Percentiles rank a stretch among this genome's conserved stretches.
These are phyloP conservation scores for Monascus purpureus DNA, from an alignment of 495 filamentous ascomycete genomes.

Conservation along the genomic window DNA sequence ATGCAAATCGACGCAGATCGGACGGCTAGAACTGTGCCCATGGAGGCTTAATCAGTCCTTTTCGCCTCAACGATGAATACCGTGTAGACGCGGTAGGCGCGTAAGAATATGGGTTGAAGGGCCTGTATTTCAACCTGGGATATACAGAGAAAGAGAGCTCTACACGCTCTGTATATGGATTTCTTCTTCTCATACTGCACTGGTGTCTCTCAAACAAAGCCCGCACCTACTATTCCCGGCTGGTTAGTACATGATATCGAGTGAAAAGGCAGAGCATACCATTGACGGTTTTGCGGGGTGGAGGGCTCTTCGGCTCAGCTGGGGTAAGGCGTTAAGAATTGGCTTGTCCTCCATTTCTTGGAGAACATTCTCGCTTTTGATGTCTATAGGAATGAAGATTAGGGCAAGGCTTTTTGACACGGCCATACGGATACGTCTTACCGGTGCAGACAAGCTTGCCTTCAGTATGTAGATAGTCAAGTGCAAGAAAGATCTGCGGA, in stretches of 20 bases:
- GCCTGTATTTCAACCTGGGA: too few species aligned
- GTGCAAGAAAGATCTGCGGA: conserved; percentile 22
- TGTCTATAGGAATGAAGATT: conserved; percentile 16
- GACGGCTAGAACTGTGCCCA: too few species aligned
- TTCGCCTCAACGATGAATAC: too few species aligned
- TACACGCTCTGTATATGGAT: too few species aligned
- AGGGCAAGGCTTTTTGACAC: conserved; percentile 3
- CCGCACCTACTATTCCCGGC: conserved; percentile 20
- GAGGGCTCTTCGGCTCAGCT: conserved; percentile 17
- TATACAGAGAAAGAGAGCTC: too few species aligned
- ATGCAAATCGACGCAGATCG: too few species aligned
- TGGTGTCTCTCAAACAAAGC: conserved; percentile 34
- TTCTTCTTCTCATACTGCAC: too few species aligned
- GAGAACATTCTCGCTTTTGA: conserved; percentile 30
- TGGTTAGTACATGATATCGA: conserved; percentile 5
- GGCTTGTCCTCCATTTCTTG: conserved; percentile 23
- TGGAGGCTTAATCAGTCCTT: too few species aligned
- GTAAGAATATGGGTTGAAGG: too few species aligned
- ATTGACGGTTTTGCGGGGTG: conserved; percentile 21
- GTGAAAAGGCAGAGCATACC: conserved; percentile 16
- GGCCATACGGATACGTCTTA: conserved; percentile 5
- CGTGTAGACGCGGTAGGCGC: too few species aligned
- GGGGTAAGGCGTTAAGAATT: conserved; percentile 20
- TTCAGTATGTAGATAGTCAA: conserved; percentile 31
- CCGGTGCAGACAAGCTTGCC: conserved; percentile 36